Evolutionary conservation across 768 basidiomycete genomes (phyloP), one percentile per base, ranked within the genome.

Genomic region (Boletus tylopilopsis): DNA sequence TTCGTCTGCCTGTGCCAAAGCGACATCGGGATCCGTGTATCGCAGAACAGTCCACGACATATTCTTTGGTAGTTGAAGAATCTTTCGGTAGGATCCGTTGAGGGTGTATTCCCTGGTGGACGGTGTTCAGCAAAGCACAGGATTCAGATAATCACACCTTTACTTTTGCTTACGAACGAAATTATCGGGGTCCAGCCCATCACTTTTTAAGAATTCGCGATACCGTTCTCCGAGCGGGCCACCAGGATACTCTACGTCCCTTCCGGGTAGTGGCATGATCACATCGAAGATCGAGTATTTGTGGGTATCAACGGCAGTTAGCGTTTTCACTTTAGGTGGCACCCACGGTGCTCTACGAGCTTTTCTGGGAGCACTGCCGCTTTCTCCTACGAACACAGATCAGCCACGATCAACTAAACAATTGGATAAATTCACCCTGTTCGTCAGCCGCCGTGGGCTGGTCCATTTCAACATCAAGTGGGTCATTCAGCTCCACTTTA

Each of bases 251-350:
- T 87, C 86, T 18, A 98, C 91, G 61, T 95, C 91, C 55, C 84
- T 92, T 4, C 96, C 96, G 24, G 96, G 94, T 18, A 98, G 73
- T n/a, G 96, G 94, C 85, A 98, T 91, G 54, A 98, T 81, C 48
- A 98, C 89, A 68, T 99, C 95, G 61, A 92, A 91, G 53, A 98
- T 91, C 15, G 84, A 81, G 69, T 94, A 87, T 49, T 87, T 82
- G 60, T 81, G 73, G 39, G 93, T 67, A 64, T 97, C 91, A 16
- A 77, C 87, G 56, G 81, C 81, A 0, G 83, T 83, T 46, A 99
- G 68, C 4, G 83, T 82, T 68, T 87, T 92, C 49, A 96, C 82
- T 35, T 77, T 81, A 21, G 82, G 82, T 12, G 86, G 67, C 39
- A 79, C 73, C 73, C 82, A 88, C n/a, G 80, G 78, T 51, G 30